Percentiles rank a stretch among this genome's conserved stretches.
Evolutionary conservation across 73 alveolate genomes (phyloP).

Genomic region (Paramecium caudatum): DNA sequence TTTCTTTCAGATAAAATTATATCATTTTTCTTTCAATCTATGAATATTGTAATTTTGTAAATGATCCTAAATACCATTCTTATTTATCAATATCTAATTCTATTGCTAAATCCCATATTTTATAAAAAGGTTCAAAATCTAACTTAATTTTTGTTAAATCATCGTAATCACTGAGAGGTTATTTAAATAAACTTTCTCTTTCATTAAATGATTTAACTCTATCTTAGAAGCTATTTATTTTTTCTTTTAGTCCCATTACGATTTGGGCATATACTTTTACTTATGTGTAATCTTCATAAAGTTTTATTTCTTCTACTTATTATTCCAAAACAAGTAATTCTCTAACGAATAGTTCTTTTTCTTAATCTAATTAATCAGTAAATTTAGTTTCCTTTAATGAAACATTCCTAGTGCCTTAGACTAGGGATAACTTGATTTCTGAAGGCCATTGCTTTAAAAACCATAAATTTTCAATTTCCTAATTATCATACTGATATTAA

Average conservation of each 20-base stretch:
- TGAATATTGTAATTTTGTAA: slow-evolving; percentile 78
- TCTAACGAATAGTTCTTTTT: slow-evolving; percentile 84
- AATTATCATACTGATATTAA: slow-evolving; percentile 6
- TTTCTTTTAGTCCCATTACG: slow-evolving; percentile 80
- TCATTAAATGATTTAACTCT: slow-evolving; percentile 86
- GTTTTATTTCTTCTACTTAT: slow-evolving; percentile 82
- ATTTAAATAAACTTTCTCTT: slow-evolving; percentile 85
- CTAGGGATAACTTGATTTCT: slow-evolving; percentile 78
- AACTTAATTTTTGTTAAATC: slow-evolving; percentile 81
- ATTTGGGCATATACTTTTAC: slow-evolving; percentile 79
- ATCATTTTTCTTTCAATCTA: slow-evolving; percentile 80
- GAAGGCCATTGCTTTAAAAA: slow-evolving; percentile 78
- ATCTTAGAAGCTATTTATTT: slow-evolving; percentile 81
- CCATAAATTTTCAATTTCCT: slow-evolving; percentile 62
- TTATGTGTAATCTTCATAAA: slow-evolving; percentile 80
- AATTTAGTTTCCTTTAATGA: slow-evolving; percentile 83
- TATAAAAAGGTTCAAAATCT: slow-evolving; percentile 85
- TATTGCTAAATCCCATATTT: slow-evolving; percentile 85
- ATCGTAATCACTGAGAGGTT: slow-evolving; percentile 81
- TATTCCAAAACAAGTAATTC: slow-evolving; percentile 73
- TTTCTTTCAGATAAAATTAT: slow-evolving; percentile 77
- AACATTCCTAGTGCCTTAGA: slow-evolving; percentile 87
- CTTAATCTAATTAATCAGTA: slow-evolving; percentile 85
- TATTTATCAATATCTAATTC: slow-evolving; percentile 80
- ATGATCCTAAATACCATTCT: slow-evolving; percentile 80